A percentile compares a stretch with the other conserved stretches of the same genome.
These are phyloP conservation scores for Paecilomyces formosus DNA, from an alignment of 2,329 filamentous ascomycete species.

Conservation along the genomic window DNA sequence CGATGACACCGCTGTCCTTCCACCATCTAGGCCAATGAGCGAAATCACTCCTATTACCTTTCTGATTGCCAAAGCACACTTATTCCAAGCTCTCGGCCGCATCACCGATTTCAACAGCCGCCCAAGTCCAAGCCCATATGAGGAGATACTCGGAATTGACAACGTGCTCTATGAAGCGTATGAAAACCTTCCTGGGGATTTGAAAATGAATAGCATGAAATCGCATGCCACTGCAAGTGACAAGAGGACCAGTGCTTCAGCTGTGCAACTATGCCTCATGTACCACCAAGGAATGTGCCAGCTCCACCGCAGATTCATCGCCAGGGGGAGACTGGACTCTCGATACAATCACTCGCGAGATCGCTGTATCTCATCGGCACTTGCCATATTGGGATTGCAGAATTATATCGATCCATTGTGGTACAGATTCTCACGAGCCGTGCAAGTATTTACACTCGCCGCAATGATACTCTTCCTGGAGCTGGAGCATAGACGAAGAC, in stretches of 20 bases:
- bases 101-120: not conserved
- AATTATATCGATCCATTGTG: conserved; percentile 1
- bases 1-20: conserved; percentile 23
- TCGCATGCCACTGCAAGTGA: not conserved
- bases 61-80: not conserved
- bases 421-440: conserved; percentile 3
- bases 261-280: not conserved
- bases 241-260: not conserved
- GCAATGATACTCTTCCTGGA: conserved; percentile 6
- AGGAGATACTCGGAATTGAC: not conserved
- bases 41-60: not conserved
- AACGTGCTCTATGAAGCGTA: not conserved
- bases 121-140: not conserved
- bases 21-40: conserved; percentile 16
- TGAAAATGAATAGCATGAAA: conserved; percentile 2
- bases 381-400: conserved; percentile 2
- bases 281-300: not conserved
- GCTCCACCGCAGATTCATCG: not conserved
- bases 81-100: not conserved
- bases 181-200: not conserved
- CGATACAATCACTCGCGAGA: not conserved
- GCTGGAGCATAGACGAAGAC: conserved; percentile 4
- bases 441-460: conserved; percentile 1
- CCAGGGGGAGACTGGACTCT: not conserved
- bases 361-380: not conserved